phyloP scores from a whole-genome alignment of 305 asterid species.

The Lippia alba region DNA sequence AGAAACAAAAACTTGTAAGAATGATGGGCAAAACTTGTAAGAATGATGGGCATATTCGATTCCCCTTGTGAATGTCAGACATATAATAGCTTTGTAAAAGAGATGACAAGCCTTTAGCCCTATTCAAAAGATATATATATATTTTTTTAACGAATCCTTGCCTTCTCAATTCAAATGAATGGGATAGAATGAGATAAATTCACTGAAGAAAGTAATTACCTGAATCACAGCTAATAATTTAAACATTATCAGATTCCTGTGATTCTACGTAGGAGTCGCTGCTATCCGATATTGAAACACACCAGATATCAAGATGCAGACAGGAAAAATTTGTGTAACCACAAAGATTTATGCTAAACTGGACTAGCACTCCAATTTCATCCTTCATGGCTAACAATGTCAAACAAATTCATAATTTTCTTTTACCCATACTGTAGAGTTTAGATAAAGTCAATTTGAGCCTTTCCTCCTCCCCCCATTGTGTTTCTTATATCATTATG shows the following conservation, averaged over 20 bases:
- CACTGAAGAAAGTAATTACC: conserved; percentile 20
- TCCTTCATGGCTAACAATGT: conserved; percentile 13
- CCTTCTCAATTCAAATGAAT: too few relatives aligned
- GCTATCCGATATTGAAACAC: conserved; percentile 3
- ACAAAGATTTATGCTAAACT: not conserved
- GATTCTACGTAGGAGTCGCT: not conserved
- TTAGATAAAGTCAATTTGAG: conserved; percentile 4
- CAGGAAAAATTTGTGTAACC: not conserved
- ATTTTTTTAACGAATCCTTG: too few relatives aligned
- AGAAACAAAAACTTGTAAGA: conserved; percentile 30
- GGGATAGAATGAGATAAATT: not conserved
- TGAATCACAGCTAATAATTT: conserved; percentile 5
- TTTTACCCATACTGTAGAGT: not conserved
- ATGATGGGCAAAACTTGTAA: conserved; percentile 19
- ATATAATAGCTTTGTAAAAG: not conserved
- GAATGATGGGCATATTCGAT: conserved; percentile 26
- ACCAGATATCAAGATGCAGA: conserved; percentile 12
- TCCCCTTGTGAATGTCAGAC: not conserved
- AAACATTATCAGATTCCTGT: conserved; percentile 14
- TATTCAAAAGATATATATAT: too few relatives aligned
- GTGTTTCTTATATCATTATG: conserved; percentile 2
- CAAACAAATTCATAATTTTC: conserved; percentile 18
- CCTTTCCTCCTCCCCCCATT: conserved; percentile 1
- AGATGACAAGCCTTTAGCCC: too few relatives aligned
- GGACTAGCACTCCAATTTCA: conserved; percentile 4